Base-by-base conservation (phyloP, 2,329 filamentous ascomycete genomes). In the Camillea tinctor region DNA sequence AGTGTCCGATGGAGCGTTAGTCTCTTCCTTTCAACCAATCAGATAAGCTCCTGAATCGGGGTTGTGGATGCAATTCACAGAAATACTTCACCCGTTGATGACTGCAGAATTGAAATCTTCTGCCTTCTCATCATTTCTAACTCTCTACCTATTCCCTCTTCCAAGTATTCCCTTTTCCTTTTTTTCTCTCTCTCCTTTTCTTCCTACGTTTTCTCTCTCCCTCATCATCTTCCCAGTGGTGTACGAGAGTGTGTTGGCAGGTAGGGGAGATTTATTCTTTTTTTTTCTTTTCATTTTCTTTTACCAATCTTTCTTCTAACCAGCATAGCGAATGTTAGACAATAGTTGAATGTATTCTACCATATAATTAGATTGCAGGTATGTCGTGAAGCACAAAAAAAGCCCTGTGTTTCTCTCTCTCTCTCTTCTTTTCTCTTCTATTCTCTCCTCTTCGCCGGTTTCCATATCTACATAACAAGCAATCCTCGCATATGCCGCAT, bases 31-130 rank as follows among this genome's bases (percentile, higher is more conserved):
- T 19, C 8, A 49, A 6, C 64, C 63, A 66, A 66, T 65, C 50
- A 64, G 9, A 51, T 4, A 3, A 5, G 11, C 61, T 63, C 59
- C 60, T 58, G 56, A 60, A 58, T 65, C 64, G 64, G 61, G 62
- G 22, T 23, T 53, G 51, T 53, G 51, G 51, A 17, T 53, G 23
- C 11, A 15, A 30, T 30, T 30, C 26, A 30, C 26, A 30, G n/a
- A n/a, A 44, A 44, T 11, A 44, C 13, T 44, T 57, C 52, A 57
- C 49, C 52, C 40, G 40, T 49, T 60, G 22, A 56, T 63, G 48
- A 50, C 48, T 40, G 49, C 44, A 60, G 60, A 64, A 61, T 63
- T 63, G 55, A 55, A 44, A 52, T 51, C 51, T 64, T 58, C 57
- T 55, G 53, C 55, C 56, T 48, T 66, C 54, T 61, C 57, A 54